Conservation (phyloP, 2,329 filamentous ascomycete species). For the Clonostachys rhizophaga region DNA sequence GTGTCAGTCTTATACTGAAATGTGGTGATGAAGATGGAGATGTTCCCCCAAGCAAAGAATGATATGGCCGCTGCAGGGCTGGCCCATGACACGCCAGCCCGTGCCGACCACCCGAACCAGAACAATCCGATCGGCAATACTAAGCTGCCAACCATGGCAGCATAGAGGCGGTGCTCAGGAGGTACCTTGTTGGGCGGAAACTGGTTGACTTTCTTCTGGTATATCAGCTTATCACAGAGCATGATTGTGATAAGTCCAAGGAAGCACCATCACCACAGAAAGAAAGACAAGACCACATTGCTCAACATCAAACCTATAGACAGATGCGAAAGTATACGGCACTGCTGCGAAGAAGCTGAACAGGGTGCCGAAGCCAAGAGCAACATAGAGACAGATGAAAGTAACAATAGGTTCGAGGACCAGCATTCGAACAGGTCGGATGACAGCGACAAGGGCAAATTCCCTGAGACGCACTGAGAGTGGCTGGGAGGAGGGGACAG, state of each 20-base stretch:
- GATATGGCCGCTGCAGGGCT: slow-evolving; percentile 45
- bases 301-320: slow-evolving; percentile 38
- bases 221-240: slow-evolving; percentile 34
- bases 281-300: slow-evolving; percentile 38
- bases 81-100: slow-evolving; percentile 39
- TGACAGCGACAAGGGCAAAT: slow-evolving; percentile 35
- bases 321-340: slow-evolving; percentile 37
- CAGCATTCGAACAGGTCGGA: slow-evolving; percentile 53
- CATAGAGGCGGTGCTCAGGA: slow-evolving; percentile 54
- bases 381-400: slow-evolving; percentile 44
- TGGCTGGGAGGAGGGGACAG: slow-evolving; percentile 13
- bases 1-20: slow-evolving; percentile 50
- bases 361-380: slow-evolving; percentile 45
- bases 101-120: slow-evolving; percentile 56
- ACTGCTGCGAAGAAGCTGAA: slow-evolving; percentile 49
- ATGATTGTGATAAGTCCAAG: slow-evolving; percentile 1
- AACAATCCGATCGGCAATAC: slow-evolving; percentile 49
- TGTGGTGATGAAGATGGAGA: slow-evolving; percentile 51
- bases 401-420: slow-evolving; percentile 59
- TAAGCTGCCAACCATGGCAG: slow-evolving; percentile 52
- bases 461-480: slow-evolving; percentile 12
- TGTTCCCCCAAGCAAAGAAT: slow-evolving; percentile 55
- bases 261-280: slow-evolving; percentile 36
- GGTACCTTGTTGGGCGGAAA: slow-evolving; percentile 25
- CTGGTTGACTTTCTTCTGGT: slow-evolving; percentile 24